phyloP scores from a whole-genome alignment of 164 flowering plant species.

The Kalanchoe fedtschenkoi region DNA sequence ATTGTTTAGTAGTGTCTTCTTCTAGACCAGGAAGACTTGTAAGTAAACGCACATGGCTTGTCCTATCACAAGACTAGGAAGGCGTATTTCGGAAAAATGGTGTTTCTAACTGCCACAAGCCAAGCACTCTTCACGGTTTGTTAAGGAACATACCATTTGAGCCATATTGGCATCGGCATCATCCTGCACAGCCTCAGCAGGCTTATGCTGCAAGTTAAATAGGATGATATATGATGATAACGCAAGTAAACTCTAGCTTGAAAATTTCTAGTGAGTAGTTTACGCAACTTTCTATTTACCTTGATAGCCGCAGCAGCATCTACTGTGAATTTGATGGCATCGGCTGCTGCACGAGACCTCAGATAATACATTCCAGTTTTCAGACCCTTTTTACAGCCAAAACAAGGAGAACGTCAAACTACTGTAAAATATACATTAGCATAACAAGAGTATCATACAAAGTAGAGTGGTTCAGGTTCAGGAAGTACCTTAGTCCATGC shows the following conservation, averaged over 20 bases:
- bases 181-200: conserved; percentile 41
- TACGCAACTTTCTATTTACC: neutral
- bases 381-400: conserved; percentile 30
- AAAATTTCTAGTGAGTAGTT: too few relatives aligned
- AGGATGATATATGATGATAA: neutral
- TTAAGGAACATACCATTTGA: conserved; percentile 76
- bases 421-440: too few relatives aligned
- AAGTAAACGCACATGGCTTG: too few relatives aligned
- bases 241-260: neutral
- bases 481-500: conserved; percentile 74
- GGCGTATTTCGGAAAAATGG: neutral
- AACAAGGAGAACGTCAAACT: too few relatives aligned
- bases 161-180: conserved; percentile 62
- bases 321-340: conserved; percentile 96
- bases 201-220: conserved; percentile 28
- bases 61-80: neutral
- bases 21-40: too few relatives aligned
- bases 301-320: conserved; percentile 33
- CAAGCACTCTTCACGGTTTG: conserved; percentile 84
- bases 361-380: conserved; percentile 97
- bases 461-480: neutral
- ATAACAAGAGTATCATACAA: neutral
- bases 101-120: conserved; percentile 72
- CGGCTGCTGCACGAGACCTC: conserved; percentile 88
- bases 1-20: too few relatives aligned